These are phyloP conservation scores for Alternaria solani DNA, from an alignment of 2,329 filamentous ascomycete species.

Conservation along the genomic window DNA sequence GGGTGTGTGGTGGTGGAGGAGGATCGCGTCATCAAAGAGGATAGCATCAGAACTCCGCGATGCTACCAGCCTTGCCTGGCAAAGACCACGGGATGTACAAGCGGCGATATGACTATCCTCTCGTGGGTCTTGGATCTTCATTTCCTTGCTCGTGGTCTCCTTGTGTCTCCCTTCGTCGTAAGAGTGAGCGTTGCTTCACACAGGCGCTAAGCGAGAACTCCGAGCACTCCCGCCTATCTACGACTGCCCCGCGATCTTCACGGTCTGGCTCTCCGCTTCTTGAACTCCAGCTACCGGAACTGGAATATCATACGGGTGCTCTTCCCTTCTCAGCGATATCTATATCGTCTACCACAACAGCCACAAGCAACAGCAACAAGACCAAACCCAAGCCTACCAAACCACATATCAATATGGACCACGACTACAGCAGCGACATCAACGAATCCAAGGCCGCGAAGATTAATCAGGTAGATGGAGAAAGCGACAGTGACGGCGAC, in stretches of 20 bases:
- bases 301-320: not conserved
- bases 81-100: not conserved
- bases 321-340: not conserved
- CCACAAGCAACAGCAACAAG: not conserved
- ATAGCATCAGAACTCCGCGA: not conserved
- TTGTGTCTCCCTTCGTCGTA: not conserved
- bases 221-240: not conserved
- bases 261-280: not conserved
- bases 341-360: not conserved
- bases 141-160: not conserved
- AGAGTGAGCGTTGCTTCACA: not conserved
- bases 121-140: not conserved
- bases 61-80: not conserved
- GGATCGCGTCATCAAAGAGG: not conserved
- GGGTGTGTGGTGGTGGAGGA: not conserved
- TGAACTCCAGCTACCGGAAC: not conserved
- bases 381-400: not conserved
- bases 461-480: not conserved
- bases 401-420: not conserved
- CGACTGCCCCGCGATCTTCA: not conserved
- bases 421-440: too few species aligned
- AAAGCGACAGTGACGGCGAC: not conserved
- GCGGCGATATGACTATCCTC: not conserved
- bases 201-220: not conserved
- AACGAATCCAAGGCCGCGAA: not conserved